phyloP scores from a whole-genome alignment of 805 yeast genomes.

The Ogataea sp. region DNA sequence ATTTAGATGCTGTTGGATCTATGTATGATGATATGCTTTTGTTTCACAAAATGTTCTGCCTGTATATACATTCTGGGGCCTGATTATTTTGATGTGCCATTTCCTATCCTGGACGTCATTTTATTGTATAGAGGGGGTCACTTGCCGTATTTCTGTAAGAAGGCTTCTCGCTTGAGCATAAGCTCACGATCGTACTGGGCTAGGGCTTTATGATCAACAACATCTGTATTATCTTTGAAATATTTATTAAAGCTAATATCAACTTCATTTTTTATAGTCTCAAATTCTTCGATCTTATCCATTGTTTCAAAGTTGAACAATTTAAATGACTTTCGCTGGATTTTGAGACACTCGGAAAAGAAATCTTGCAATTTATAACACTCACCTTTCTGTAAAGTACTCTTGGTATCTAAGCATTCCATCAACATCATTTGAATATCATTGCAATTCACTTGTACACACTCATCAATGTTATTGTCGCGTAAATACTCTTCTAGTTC shows the following conservation, averaged over 20 bases:
- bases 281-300: constrained; percentile 20
- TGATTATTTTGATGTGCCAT: no score
- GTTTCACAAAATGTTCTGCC: no score
- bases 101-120: no score
- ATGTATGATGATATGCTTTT: no score
- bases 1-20: no score
- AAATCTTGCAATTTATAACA: background rate
- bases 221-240: constrained; percentile 19
- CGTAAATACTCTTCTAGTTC: constrained; percentile 22
- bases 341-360: constrained; percentile 15
- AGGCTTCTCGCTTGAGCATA: constrained; percentile 21
- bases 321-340: constrained; percentile 23
- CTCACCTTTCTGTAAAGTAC: constrained; percentile 8
- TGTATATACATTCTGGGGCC: no score
- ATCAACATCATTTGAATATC: constrained; percentile 22
- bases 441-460: constrained; percentile 24
- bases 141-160: constrained; percentile 17
- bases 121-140: no score
- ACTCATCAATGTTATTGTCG: constrained; percentile 18
- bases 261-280: constrained; percentile 17
- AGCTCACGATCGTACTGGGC: constrained; percentile 18
- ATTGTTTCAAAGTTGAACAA: constrained; percentile 24
- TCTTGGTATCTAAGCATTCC: constrained; percentile 14
- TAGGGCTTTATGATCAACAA: constrained; percentile 15
- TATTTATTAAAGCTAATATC: constrained; percentile 21